A percentile compares a stretch with the other conserved stretches of the same genome.
phyloP scores from a whole-genome alignment of 805 yeast species.

The Ogataea corticis region DNA sequence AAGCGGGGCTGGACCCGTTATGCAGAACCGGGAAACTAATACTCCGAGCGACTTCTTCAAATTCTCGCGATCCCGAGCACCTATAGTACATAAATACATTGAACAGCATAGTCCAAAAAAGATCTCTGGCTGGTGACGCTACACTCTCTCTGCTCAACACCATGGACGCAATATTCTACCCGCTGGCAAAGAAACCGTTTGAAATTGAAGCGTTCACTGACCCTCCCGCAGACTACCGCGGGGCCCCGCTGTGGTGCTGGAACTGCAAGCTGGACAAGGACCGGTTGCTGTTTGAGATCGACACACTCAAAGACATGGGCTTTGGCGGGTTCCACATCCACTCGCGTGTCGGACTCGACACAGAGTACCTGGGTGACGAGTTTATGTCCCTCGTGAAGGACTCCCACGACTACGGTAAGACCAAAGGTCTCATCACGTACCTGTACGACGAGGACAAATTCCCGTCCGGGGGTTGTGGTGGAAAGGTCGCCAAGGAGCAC shows the following conservation, averaged over 20 bases:
- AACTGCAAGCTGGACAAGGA: constrained; percentile 5
- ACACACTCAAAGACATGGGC: constrained; percentile 10
- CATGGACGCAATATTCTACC: neutral
- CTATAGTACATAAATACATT: too few relatives aligned
- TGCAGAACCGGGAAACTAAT: too few relatives aligned
- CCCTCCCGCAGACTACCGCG: constrained; percentile 5
- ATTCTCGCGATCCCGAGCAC: too few relatives aligned
- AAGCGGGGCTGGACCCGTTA: too few relatives aligned
- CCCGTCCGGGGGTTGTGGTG: constrained; percentile 17
- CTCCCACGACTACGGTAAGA: constrained; percentile 10
- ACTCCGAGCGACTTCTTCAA: too few relatives aligned
- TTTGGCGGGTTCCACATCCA: constrained; percentile 15
- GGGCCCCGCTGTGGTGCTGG: constrained; percentile 8
- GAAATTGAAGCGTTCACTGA: neutral
- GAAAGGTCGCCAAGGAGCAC: constrained; percentile 8
- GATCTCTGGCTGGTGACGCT: too few relatives aligned
- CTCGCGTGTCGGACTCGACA: constrained; percentile 11
- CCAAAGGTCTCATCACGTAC: constrained; percentile 8
- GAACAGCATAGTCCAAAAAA: too few relatives aligned
- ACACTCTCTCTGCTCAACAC: too few relatives aligned
- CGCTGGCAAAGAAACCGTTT: neutral
- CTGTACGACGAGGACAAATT: constrained; percentile 13
- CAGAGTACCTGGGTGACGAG: constrained; percentile 12
- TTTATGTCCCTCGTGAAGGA: constrained; percentile 9
- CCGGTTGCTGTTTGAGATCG: constrained; percentile 2